A percentile compares a stretch with the other conserved stretches of the same genome.
phyloP scores from a whole-genome alignment of 371 early-diverging fungal species.

The Lichtheimia ornata region DNA sequence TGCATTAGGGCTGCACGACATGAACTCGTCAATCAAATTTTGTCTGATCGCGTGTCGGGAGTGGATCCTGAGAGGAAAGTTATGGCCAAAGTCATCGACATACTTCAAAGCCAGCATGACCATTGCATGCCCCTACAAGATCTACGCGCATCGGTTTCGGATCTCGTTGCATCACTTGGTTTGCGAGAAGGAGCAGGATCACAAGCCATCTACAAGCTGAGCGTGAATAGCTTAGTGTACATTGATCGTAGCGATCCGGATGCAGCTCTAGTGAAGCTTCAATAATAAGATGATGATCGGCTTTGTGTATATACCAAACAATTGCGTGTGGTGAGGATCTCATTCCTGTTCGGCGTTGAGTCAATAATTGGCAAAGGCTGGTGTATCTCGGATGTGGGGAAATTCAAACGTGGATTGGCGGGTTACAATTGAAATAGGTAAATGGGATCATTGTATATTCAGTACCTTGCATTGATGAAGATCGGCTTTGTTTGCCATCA shows the following conservation, averaged over 20 bases:
- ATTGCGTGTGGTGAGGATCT: no score
- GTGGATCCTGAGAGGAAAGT: neutral
- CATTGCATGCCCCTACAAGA: neutral
- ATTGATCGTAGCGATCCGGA: conserved; percentile 2
- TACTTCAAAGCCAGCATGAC: neutral
- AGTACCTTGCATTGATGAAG: no score
- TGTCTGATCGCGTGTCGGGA: neutral
- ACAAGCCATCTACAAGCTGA: neutral
- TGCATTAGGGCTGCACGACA: neutral
- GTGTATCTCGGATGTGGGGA: no score
- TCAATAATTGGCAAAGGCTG: no score
- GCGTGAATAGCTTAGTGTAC: neutral
- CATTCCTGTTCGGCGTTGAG: no score
- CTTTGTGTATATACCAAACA: no score
- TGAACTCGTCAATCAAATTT: neutral
- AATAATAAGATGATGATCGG: neutral
- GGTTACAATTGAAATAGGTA: no score
- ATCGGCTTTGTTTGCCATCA: no score
- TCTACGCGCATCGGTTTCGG: neutral
- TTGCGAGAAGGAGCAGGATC: neutral
- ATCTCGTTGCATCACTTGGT: neutral
- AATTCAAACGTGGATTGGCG: no score
- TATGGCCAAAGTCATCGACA: neutral
- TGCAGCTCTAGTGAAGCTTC: neutral
- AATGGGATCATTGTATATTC: no score